A percentile compares a stretch with the other conserved stretches of the same genome.
Conservation (phyloP, 306 rosid genomes). For the Trifolium dubium region DNA sequence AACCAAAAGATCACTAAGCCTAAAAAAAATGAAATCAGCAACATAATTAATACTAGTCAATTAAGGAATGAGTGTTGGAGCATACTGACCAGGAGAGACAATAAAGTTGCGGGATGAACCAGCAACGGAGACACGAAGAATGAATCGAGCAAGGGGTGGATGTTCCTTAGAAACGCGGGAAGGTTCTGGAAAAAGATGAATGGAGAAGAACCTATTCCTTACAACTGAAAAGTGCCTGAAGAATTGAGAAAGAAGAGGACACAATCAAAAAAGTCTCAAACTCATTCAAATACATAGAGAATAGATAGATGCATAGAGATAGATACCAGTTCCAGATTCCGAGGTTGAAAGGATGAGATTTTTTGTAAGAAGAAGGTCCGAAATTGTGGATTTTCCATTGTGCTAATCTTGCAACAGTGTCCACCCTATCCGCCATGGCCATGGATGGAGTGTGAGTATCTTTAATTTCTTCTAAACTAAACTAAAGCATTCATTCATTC, state of each 20-base stretch:
- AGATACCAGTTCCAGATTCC: conserved; percentile 98
- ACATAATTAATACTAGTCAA: too few species aligned
- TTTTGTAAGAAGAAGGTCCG: conserved; percentile 68
- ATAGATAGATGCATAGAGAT: too few species aligned
- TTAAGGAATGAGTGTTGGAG: too few species aligned
- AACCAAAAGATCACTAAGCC: too few species aligned
- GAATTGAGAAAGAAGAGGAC: not conserved
- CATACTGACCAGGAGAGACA: conserved; percentile 75
- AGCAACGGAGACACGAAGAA: conserved; percentile 65
- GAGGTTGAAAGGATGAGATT: conserved; percentile 80
- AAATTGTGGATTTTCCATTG: conserved; percentile 86
- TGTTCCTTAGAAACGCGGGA: conserved; percentile 69
- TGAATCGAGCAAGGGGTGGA: conserved; percentile 78
- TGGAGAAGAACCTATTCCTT: conserved; percentile 68
- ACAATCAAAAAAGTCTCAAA: too few species aligned
- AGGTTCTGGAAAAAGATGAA: conserved; percentile 83
- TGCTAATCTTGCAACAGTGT: conserved; percentile 70
- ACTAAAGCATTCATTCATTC: too few species aligned
- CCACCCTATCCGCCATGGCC: conserved; percentile 66
- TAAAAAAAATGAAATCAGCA: too few species aligned
- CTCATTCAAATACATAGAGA: too few species aligned
- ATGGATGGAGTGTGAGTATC: too few species aligned
- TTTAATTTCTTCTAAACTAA: too few species aligned
- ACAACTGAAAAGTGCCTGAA: conserved; percentile 65
- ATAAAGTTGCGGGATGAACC: conserved; percentile 61